A percentile compares a stretch with the other conserved stretches of the same genome.
These are phyloP conservation scores for Entomortierella lignicola DNA, from an alignment of 192 early-diverging fungal genomes.

Conservation along the genomic window DNA sequence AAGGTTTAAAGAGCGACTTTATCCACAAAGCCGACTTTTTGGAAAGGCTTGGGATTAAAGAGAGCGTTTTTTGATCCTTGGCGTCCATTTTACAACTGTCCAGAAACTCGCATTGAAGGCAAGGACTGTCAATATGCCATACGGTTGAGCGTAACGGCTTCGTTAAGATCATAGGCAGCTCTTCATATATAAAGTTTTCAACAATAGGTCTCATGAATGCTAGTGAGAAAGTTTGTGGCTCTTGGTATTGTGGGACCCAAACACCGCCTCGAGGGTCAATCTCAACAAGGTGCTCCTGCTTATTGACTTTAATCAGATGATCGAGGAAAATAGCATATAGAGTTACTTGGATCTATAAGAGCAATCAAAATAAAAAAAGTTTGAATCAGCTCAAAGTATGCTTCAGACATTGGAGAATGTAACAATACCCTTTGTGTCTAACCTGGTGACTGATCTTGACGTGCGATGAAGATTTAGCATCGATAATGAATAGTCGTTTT, in stretches of 20 bases:
- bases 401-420: too few relatives aligned
- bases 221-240: conserved; percentile 34
- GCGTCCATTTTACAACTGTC: conserved; percentile 28
- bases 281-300: conserved; percentile 28
- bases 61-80: conserved; percentile 22
- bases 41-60: conserved; percentile 32
- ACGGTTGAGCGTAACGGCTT: conserved; percentile 14
- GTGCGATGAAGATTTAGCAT: conserved; percentile 43
- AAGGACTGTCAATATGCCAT: conserved; percentile 49
- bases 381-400: too few relatives aligned
- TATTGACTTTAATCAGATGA: conserved; percentile 38
- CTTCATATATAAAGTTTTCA: conserved; percentile 33
- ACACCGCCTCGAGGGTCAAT: conserved; percentile 30
- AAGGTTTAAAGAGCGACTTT: conserved; percentile 13
- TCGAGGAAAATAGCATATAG: conserved; percentile 47
- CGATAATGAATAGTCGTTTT: conserved; percentile 42
- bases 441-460: conserved; percentile 52
- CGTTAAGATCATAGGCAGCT: conserved; percentile 26
- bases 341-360: conserved; percentile 35
- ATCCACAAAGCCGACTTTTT: conserved; percentile 37
- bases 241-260: conserved; percentile 28
- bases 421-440: too few relatives aligned
- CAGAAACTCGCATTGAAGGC: conserved; percentile 47
- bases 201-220: conserved; percentile 43
- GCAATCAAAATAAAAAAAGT: too few relatives aligned